Base-by-base conservation (phyloP, 2,329 filamentous ascomycete genomes). In the Chaetoscypha palmicola region DNA sequence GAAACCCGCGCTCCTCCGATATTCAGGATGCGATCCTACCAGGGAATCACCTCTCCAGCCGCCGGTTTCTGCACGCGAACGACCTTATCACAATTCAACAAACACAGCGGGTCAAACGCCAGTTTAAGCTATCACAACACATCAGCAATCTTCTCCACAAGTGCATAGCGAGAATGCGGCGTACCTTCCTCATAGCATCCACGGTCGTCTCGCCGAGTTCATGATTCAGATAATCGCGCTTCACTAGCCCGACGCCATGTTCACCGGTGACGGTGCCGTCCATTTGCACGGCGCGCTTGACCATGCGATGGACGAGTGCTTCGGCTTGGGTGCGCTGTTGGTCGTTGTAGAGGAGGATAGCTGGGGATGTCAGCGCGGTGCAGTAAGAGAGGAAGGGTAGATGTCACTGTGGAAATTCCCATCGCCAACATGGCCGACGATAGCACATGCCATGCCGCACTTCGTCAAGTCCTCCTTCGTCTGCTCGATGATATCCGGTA, bases 181-280 rank as follows among this genome's bases (percentile, higher is more conserved):
- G 56, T 65, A 84, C 80, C 73, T 83, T 86, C 65, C 86, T 76
- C 86, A 94, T 94, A 17, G 83, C 72, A 66, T 90, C 84, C 7
- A 94, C 85, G 0, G 86, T 87, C 10, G 66, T 70, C 62, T 79
- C 70, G 10, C 86, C 85, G 31, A 92, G 69, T 66, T 94, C 86
- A 58, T 90, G 83, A 8, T 79, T 73, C 33, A 94, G 71, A 59
- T 91, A 91, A 60, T 92, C 86, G 54, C 86, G 72, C 75, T 94
- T 94, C 45, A 91, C 83, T 37, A 94, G 68, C 5, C 86, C 86
- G 41, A 92, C 81, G 32, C 86, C 86, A 62, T 94, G 86, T 65
- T 94, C 86, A 42, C 86, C 87, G 10, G 86, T 90, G 1, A 89
- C 86, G 0, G 87, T 92, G 7, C 87, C 87, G 64, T 92, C 86